These are phyloP conservation scores for Gossypium australe DNA, from an alignment of 345 rosid genomes.

Conservation along the genomic window DNA sequence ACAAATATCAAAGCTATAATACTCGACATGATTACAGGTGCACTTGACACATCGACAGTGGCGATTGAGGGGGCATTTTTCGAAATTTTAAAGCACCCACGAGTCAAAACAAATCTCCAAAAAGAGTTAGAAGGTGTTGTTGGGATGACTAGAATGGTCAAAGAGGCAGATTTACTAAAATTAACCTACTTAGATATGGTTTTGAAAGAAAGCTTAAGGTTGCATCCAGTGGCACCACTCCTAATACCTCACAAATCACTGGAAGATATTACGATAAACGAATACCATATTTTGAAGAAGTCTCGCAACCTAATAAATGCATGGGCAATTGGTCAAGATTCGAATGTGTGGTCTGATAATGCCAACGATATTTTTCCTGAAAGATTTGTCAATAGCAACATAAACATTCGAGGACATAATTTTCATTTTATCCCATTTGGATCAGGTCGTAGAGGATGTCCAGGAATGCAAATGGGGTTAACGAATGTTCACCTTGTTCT, in stretches of 20 bases:
- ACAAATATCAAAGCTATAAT: constrained; percentile 22
- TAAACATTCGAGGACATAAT: not conserved
- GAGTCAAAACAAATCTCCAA: not conserved
- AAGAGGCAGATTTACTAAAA: constrained; percentile 19
- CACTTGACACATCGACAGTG: constrained; percentile 17
- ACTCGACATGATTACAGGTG: constrained; percentile 22
- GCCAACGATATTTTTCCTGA: not conserved
- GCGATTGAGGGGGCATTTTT: constrained; percentile 29
- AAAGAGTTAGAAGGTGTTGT: constrained; percentile 20
- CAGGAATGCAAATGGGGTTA: constrained; percentile 7
- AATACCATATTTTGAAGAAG: constrained; percentile 17
- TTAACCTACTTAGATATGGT: constrained; percentile 6
- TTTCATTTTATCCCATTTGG: constrained; percentile 8
- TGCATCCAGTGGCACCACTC: constrained; percentile 17
- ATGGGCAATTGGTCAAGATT: constrained; percentile 18
- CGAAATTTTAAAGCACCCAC: constrained; percentile 23
- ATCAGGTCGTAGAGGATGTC: constrained; percentile 9
- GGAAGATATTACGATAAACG: constrained; percentile 2
- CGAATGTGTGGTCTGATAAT: constrained; percentile 11
- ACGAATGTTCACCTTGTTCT: not conserved
- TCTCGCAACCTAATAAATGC: constrained; percentile 17
- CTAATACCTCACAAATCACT: constrained; percentile 15
- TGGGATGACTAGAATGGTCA: constrained; percentile 17
- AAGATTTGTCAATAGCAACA: not conserved
- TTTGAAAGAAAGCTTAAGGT: not conserved